A percentile compares a stretch with the other conserved stretches of the same genome.
These are phyloP conservation scores for Tagetes patula DNA, from an alignment of 129 eudicot species.

Conservation along the genomic window DNA sequence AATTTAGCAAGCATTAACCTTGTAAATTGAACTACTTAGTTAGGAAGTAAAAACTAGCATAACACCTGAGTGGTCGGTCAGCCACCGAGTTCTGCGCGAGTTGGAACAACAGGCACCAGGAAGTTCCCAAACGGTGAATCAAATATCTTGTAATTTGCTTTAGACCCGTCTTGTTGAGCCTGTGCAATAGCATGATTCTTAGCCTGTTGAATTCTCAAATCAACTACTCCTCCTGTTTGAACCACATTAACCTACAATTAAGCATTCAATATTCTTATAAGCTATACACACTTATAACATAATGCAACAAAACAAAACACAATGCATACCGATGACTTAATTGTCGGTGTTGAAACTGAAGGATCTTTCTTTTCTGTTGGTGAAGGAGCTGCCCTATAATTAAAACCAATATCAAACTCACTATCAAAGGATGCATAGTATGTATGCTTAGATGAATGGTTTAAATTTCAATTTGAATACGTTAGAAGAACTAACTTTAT, in stretches of 20 bases:
- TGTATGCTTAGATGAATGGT: not conserved
- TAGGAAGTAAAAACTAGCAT: not conserved
- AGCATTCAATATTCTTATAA: not conserved
- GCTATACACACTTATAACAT: not conserved
- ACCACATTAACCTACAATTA: constrained; percentile 40
- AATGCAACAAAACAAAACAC: not conserved
- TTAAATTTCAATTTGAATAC: not conserved
- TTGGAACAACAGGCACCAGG: constrained; percentile 77
- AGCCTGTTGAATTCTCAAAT: constrained; percentile 54
- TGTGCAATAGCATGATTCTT: constrained; percentile 64
- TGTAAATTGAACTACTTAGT: not conserved
- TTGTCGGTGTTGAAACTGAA: constrained; percentile 17
- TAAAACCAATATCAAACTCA: not conserved
- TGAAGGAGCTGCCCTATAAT: constrained; percentile 39
- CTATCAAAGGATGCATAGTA: not conserved
- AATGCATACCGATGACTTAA: constrained; percentile 26
- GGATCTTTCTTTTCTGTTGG: constrained; percentile 27
- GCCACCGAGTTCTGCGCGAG: constrained; percentile 66
- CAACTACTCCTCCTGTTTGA: constrained; percentile 33
- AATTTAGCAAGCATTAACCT: not conserved
- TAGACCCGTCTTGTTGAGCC: constrained; percentile 75
- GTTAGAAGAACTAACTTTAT: not conserved
- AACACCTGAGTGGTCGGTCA: constrained; percentile 24
- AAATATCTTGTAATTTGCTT: constrained; percentile 58
- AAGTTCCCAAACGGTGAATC: constrained; percentile 85